Evolutionary conservation across 179 eudicot species (phyloP).

Genomic region (Amaranthus tricolor): DNA sequence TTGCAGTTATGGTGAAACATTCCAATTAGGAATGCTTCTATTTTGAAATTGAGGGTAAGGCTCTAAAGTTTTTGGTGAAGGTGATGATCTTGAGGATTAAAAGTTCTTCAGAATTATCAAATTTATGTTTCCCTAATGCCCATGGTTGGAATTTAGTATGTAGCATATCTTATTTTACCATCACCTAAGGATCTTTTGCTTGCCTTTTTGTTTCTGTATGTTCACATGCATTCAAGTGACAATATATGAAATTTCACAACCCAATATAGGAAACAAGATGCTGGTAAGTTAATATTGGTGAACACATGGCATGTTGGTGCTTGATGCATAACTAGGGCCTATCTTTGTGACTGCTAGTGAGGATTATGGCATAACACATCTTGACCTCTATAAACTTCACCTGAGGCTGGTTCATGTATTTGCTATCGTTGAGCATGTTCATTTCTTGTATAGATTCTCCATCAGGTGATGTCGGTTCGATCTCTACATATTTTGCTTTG

Average conservation of each 20-base stretch:
- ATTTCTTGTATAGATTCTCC: no score
- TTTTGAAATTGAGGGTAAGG: background rate
- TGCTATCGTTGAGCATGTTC: background rate
- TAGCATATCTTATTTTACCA: background rate
- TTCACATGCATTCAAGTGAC: background rate
- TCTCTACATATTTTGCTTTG: no score
- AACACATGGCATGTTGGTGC: background rate
- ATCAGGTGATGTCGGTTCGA: no score
- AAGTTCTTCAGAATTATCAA: background rate
- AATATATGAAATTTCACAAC: no score
- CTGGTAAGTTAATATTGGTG: background rate
- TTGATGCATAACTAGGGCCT: no score
- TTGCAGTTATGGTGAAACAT: no score
- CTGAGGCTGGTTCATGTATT: background rate
- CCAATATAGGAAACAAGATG: background rate
- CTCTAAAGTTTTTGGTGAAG: slow-evolving; percentile 6
- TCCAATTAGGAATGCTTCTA: background rate
- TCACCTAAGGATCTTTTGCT: background rate
- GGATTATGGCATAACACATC: background rate
- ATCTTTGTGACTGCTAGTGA: background rate
- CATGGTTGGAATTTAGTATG: background rate
- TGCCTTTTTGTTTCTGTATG: background rate
- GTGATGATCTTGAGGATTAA: background rate
- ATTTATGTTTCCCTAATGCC: background rate
- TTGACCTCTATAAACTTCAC: background rate